Percentiles rank a stretch among this genome's conserved stretches.
Evolutionary conservation across 805 yeast genomes (phyloP).

Genomic region (Starmerella roubikii): DNA sequence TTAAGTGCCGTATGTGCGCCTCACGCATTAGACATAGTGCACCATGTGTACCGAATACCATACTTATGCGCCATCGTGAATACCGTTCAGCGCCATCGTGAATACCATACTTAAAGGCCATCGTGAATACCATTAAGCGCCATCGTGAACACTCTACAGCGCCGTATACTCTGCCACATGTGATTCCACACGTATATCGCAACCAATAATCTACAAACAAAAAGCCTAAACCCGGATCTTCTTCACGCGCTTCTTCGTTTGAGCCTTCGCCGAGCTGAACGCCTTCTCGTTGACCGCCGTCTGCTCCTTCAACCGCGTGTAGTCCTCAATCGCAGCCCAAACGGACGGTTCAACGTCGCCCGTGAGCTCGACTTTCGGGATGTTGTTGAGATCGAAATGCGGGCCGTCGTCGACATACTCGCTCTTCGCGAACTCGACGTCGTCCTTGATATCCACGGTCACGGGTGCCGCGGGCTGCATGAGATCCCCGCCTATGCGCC

Average conservation of each 20-base stretch:
- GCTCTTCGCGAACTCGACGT: not conserved
- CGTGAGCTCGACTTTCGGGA: conserved; percentile 16
- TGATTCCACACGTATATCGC: too few species aligned
- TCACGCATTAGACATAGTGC: too few species aligned
- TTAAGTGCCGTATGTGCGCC: too few species aligned
- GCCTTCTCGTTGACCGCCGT: conserved; percentile 6
- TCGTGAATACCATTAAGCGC: too few species aligned
- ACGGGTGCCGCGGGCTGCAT: conserved; percentile 9
- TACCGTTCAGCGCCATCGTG: too few species aligned
- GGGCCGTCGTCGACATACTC: conserved; percentile 16
- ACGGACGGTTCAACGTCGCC: conserved; percentile 19
- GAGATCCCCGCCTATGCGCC: conserved; percentile 9
- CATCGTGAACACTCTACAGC: too few species aligned
- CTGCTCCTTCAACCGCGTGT: conserved; percentile 7
- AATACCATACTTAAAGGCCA: too few species aligned
- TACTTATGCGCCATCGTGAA: too few species aligned
- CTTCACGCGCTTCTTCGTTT: conserved; percentile 15
- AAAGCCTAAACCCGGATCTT: conserved; percentile 3
- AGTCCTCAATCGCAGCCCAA: conserved; percentile 18
- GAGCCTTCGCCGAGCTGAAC: conserved; percentile 12
- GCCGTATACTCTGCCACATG: too few species aligned
- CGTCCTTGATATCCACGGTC: not conserved
- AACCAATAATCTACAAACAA: too few species aligned
- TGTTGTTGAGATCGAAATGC: conserved; percentile 10
- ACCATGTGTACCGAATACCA: too few species aligned